Conservation (phyloP, 139 green algal genomes). For the Eudorina sp. region DNA sequence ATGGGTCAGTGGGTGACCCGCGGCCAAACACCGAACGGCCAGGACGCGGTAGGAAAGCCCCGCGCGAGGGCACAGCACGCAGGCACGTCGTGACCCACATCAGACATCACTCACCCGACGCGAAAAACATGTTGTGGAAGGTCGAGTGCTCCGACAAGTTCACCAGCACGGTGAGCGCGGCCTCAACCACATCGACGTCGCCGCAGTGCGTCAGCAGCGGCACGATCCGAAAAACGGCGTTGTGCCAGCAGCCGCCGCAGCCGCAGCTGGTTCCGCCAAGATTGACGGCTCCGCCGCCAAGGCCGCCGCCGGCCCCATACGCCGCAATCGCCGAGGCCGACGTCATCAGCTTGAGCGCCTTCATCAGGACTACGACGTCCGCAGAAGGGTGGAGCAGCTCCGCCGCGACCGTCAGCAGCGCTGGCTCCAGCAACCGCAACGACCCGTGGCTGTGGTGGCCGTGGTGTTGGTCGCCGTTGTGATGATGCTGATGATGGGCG, state of each 20-base stretch:
- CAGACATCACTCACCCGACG: constrained; percentile 40
- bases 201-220: constrained; percentile 48
- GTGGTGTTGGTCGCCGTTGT: background rate
- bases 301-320: background rate
- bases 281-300: background rate
- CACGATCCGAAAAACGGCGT: constrained; percentile 40
- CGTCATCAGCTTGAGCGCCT: constrained; percentile 36
- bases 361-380: constrained; percentile 16
- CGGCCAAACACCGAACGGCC: too few species aligned
- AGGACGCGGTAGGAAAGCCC: too few species aligned
- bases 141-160: constrained; percentile 24
- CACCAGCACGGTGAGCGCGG: constrained; percentile 32
- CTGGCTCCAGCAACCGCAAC: constrained; percentile 45
- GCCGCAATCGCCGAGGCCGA: background rate
- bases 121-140: constrained; percentile 45
- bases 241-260: constrained; percentile 45
- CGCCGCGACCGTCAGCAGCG: constrained; percentile 34
- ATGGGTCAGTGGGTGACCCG: too few species aligned
- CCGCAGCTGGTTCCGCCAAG: background rate
- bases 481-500: background rate
- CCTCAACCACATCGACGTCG: constrained; percentile 31
- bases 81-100: too few species aligned
- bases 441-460: background rate
- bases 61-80: too few species aligned
- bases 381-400: constrained; percentile 30